phyloP scores from a whole-genome alignment of 2,329 filamentous ascomycete genomes.

The Colletotrichum melonis region DNA sequence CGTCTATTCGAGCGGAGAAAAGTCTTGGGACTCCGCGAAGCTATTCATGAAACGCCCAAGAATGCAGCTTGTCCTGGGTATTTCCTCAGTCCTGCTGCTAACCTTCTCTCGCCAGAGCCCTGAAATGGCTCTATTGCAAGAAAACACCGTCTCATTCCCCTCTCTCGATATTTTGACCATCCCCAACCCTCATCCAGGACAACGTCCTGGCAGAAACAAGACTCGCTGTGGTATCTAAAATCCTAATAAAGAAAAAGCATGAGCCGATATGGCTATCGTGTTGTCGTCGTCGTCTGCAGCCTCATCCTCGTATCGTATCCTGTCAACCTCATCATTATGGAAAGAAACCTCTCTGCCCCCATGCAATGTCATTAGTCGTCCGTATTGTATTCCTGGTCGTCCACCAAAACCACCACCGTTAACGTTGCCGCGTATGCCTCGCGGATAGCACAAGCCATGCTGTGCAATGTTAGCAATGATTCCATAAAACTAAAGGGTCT shows the following conservation, averaged over 20 bases:
- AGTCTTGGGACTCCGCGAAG: neutral
- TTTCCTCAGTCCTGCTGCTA: slow-evolving; percentile 7
- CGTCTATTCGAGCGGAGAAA: slow-evolving; percentile 3
- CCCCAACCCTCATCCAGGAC: neutral
- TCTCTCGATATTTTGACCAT: neutral
- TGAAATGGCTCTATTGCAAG: neutral
- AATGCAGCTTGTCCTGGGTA: slow-evolving; percentile 32
- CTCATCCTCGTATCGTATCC: neutral
- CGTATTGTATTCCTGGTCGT: slow-evolving; percentile 48
- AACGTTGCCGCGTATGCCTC: slow-evolving; percentile 81
- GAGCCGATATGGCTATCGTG: neutral
- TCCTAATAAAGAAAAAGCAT: slow-evolving; percentile 21
- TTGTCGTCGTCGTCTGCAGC: neutral
- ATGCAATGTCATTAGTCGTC: slow-evolving; percentile 28
- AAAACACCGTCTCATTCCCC: neutral
- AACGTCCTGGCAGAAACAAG: neutral
- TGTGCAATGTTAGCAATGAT: slow-evolving; percentile 40
- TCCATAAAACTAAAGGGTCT: neutral
- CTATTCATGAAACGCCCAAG: slow-evolving; percentile 16
- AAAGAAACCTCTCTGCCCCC: neutral
- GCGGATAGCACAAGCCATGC: slow-evolving; percentile 78
- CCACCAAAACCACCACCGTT: slow-evolving; percentile 77
- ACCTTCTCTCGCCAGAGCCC: neutral
- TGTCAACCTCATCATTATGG: slow-evolving; percentile 4
- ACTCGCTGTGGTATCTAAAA: slow-evolving; percentile 31